Conservation (phyloP, 768 basidiomycete species). For the Daedaleopsis nitida region DNA sequence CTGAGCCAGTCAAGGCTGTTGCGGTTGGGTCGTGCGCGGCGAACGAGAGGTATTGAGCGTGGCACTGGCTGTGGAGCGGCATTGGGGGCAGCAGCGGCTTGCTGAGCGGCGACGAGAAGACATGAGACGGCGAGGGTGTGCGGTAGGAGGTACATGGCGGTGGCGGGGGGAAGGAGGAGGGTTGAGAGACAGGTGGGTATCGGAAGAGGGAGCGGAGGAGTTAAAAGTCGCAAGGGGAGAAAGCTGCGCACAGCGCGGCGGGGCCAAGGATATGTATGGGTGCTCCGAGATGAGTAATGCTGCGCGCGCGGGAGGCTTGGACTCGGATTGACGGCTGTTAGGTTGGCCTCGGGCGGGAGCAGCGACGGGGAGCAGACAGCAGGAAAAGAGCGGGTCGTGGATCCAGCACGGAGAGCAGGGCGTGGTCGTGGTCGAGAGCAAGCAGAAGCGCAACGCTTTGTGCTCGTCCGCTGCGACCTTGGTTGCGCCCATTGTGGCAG, state of each 20-base stretch:
- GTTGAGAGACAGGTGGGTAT: neutral
- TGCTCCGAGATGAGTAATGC: constrained; percentile 21
- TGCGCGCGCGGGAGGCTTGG: neutral
- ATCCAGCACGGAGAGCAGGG: constrained; percentile 17
- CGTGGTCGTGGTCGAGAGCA: neutral
- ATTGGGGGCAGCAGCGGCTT: constrained; percentile 23
- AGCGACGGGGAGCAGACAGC: neutral
- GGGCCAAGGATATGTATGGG: constrained; percentile 20
- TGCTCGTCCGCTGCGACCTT: neutral
- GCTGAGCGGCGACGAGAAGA: constrained; percentile 18
- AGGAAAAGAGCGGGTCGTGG: constrained; percentile 8
- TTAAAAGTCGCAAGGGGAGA: constrained; percentile 11
- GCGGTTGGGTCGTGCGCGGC: constrained; percentile 12
- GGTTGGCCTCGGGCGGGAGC: neutral
- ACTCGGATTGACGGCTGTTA: neutral
- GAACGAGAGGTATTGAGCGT: constrained; percentile 25
- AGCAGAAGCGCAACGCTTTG: neutral
- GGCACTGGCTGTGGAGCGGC: constrained; percentile 4
- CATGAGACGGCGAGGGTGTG: constrained; percentile 21
- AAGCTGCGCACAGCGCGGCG: constrained; percentile 25
- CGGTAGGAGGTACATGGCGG: constrained; percentile 22
- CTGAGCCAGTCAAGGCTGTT: constrained; percentile 21
- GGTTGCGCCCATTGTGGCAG: neutral
- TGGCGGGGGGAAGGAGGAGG: neutral
- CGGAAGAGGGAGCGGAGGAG: constrained; percentile 9